A percentile compares a stretch with the other conserved stretches of the same genome.
phyloP scores from a whole-genome alignment of 1,139 yeast genomes.

The Taphrina confusa region DNA sequence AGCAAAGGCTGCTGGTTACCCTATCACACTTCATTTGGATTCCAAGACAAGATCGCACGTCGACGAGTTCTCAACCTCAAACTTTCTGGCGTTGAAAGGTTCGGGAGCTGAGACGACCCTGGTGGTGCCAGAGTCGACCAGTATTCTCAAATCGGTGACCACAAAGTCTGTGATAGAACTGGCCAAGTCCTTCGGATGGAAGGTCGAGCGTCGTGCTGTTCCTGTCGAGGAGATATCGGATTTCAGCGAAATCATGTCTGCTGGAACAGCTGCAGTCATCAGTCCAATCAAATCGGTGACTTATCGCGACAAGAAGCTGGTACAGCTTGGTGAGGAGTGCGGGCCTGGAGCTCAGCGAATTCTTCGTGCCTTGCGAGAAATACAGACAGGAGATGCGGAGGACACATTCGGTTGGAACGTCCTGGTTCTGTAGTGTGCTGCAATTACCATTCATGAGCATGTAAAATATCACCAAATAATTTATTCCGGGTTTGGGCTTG shows the following conservation, averaged over 20 bases:
- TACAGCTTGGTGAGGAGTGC: conserved; percentile 20
- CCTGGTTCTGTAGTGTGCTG: neutral
- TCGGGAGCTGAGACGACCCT: conserved; percentile 16
- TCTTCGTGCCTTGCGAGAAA: conserved; percentile 6
- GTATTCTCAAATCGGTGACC: conserved; percentile 36
- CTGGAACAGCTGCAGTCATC: conserved; percentile 35
- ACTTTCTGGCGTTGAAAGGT: conserved; percentile 31
- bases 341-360: conserved; percentile 23
- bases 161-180: conserved; percentile 34
- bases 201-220: conserved; percentile 33
- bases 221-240: conserved; percentile 23
- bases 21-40: conserved; percentile 34
- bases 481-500: too few species aligned
- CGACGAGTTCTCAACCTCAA: conserved; percentile 35
- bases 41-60: conserved; percentile 35
- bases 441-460: neutral
- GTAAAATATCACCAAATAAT: neutral
- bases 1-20: conserved; percentile 30
- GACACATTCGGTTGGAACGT: conserved; percentile 30
- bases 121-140: conserved; percentile 34
- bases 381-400: conserved; percentile 26
- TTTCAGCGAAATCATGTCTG: conserved; percentile 32
- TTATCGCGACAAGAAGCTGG: conserved; percentile 23
- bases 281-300: conserved; percentile 33
- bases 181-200: conserved; percentile 35